These are phyloP conservation scores for Angomonas ambiguus DNA, from an alignment of 208 protist species.

Conservation along the genomic window DNA sequence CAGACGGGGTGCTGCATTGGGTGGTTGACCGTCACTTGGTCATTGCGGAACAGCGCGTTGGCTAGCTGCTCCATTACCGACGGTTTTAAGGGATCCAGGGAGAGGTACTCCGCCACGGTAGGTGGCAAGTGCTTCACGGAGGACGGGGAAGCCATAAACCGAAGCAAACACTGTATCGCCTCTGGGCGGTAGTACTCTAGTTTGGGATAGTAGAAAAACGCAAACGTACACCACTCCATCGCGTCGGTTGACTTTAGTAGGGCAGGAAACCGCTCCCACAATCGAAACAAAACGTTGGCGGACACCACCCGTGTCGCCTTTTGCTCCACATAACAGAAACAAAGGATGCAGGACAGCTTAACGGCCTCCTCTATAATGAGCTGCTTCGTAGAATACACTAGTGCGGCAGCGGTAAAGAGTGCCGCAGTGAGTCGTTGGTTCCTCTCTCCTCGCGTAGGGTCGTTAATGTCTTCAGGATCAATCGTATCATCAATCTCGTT, in stretches of 20 bases:
- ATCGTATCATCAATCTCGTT: slow-evolving; percentile 49
- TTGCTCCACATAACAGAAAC: slow-evolving; percentile 84
- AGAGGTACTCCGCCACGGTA: slow-evolving; percentile 38
- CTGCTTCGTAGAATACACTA: slow-evolving; percentile 37
- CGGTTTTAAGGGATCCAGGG: slow-evolving; percentile 69
- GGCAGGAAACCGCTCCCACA: slow-evolving; percentile 21
- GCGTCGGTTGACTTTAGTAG: slow-evolving; percentile 46
- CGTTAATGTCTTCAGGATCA: slow-evolving; percentile 83
- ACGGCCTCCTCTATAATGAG: slow-evolving; percentile 40
- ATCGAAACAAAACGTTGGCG: slow-evolving; percentile 62
- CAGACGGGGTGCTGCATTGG: slow-evolving; percentile 89
- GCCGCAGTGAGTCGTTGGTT: slow-evolving; percentile 79
- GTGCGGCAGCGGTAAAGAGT: slow-evolving; percentile 59
- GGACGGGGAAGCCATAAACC: slow-evolving; percentile 45
- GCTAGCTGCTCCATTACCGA: slow-evolving; percentile 73
- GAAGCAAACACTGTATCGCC: slow-evolving; percentile 75
- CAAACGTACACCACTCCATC: slow-evolving; percentile 67
- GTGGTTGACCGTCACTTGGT: slow-evolving; percentile 77
- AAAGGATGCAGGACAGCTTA: slow-evolving; percentile 43
- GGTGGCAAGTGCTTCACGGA: slow-evolving; percentile 21
- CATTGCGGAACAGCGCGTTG: slow-evolving; percentile 82
- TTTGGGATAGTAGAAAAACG: slow-evolving; percentile 87
- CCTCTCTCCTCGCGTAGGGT: slow-evolving; percentile 83
- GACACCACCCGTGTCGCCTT: slow-evolving; percentile 73
- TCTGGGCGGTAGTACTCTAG: slow-evolving; percentile 87